phyloP scores from a whole-genome alignment of 768 basidiomycete genomes.

The Auriculariales sp. region DNA sequence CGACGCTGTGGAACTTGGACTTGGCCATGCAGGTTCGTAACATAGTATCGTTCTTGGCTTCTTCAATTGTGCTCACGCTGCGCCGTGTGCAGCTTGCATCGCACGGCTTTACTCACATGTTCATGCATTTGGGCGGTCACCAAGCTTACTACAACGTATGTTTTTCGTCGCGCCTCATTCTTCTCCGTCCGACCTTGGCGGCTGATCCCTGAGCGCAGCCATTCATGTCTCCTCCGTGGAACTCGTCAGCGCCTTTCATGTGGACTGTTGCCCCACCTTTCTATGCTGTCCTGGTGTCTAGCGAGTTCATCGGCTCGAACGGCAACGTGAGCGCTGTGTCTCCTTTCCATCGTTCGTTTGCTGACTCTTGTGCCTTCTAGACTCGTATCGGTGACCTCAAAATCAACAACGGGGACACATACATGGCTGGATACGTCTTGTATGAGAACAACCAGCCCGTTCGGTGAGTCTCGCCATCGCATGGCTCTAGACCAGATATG shows the following conservation, averaged over 20 bases:
- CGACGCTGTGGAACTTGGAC: constrained; percentile 38
- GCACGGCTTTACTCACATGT: constrained; percentile 30
- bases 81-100: constrained; percentile 25
- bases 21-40: constrained; percentile 23
- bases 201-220: constrained; percentile 17
- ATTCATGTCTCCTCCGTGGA: constrained; percentile 36
- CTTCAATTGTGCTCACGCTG: constrained; percentile 35
- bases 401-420: background rate
- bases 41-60: constrained; percentile 19
- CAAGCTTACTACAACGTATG: constrained; percentile 39
- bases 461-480: too few species aligned
- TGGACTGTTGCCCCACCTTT: constrained; percentile 36
- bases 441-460: constrained; percentile 32
- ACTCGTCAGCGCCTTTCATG: constrained; percentile 31
- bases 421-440: constrained; percentile 16
- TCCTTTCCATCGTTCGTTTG: constrained; percentile 20
- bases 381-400: constrained; percentile 15
- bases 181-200: background rate
- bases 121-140: constrained; percentile 36
- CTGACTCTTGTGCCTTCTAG: constrained; percentile 33
- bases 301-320: constrained; percentile 30
- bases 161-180: background rate
- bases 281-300: constrained; percentile 30
- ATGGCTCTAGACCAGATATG: too few species aligned
- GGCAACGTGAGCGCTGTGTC: constrained; percentile 25